A percentile compares a stretch with the other conserved stretches of the same genome.
phyloP scores from a whole-genome alignment of 176 grass and related monocot species.

The bread wheat (Triticum aestivum) region DNA sequence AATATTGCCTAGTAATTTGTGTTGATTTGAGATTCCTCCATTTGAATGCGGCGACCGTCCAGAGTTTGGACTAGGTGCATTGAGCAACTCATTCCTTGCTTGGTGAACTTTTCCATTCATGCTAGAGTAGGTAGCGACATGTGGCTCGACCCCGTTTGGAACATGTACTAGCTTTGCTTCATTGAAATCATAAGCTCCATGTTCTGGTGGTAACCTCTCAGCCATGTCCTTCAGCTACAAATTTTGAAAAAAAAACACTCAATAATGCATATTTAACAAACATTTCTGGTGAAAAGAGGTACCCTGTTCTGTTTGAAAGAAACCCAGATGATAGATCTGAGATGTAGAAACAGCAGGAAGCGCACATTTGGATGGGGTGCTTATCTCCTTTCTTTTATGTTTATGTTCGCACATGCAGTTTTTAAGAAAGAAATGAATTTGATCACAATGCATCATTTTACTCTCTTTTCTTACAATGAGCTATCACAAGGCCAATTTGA shows the following conservation, averaged over 20 bases:
- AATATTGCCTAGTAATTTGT: slow-evolving; percentile 37
- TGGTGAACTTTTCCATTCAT: slow-evolving; percentile 55
- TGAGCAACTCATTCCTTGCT: slow-evolving; percentile 30
- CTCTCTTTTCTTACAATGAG: neutral
- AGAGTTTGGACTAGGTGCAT: slow-evolving; percentile 31
- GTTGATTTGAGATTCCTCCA: slow-evolving; percentile 51
- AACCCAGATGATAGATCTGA: neutral
- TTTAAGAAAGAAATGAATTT: neutral
- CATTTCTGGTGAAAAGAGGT: neutral
- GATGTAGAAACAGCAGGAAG: neutral
- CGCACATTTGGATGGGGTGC: neutral
- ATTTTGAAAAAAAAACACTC: neutral
- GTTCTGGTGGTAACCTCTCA: slow-evolving; percentile 67
- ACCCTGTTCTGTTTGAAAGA: neutral
- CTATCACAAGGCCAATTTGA: neutral
- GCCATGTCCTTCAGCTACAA: slow-evolving; percentile 87
- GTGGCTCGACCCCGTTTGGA: slow-evolving; percentile 46
- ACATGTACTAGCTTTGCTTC: slow-evolving; percentile 51
- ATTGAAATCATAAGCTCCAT: slow-evolving; percentile 38
- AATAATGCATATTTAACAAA: slow-evolving; percentile 7
- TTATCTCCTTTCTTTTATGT: neutral
- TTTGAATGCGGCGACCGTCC: slow-evolving; percentile 34
- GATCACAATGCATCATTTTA: neutral
- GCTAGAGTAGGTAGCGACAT: slow-evolving; percentile 40
- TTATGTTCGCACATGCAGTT: neutral